phyloP scores from a whole-genome alignment of 2,329 filamentous ascomycete genomes.

The Colletotrichum acutatum region DNA sequence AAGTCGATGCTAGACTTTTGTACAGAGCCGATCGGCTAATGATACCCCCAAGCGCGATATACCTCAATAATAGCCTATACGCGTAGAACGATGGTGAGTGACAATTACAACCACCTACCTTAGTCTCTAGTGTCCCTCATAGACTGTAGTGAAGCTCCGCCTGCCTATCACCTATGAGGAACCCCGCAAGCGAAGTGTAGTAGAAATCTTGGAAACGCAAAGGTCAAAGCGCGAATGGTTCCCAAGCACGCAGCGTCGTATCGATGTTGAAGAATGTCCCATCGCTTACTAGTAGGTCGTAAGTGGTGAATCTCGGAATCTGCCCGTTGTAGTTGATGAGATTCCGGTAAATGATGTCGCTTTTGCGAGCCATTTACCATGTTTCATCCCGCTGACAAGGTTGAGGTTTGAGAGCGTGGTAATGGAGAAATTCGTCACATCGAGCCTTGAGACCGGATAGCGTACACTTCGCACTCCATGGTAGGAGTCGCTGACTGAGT shows the following conservation, averaged over 20 bases:
- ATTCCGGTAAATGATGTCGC: not conserved
- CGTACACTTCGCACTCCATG: not conserved
- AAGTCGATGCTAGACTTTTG: not conserved
- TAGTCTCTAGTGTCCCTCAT: not conserved
- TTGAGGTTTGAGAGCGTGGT: not conserved
- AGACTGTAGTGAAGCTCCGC: not conserved
- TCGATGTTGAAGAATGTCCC: not conserved
- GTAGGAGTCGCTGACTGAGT: not conserved
- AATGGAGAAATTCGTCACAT: not conserved
- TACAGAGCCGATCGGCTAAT: not conserved
- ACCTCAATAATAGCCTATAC: not conserved
- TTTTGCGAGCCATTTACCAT: no score
- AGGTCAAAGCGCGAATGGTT: not conserved
- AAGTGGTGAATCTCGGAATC: not conserved
- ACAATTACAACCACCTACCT: not conserved
- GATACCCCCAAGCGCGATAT: not conserved
- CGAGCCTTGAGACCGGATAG: not conserved
- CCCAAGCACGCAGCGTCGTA: not conserved
- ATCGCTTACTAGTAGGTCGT: not conserved
- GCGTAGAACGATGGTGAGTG: not conserved
- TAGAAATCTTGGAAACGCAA: not conserved
- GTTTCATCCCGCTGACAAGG: not conserved
- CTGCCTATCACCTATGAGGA: not conserved
- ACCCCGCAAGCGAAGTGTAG: not conserved
- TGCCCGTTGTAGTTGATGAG: not conserved